A percentile compares a stretch with the other conserved stretches of the same genome.
Conservation (phyloP, 495 filamentous ascomycete species). For the Paragyromitra xinjiangensis region DNA sequence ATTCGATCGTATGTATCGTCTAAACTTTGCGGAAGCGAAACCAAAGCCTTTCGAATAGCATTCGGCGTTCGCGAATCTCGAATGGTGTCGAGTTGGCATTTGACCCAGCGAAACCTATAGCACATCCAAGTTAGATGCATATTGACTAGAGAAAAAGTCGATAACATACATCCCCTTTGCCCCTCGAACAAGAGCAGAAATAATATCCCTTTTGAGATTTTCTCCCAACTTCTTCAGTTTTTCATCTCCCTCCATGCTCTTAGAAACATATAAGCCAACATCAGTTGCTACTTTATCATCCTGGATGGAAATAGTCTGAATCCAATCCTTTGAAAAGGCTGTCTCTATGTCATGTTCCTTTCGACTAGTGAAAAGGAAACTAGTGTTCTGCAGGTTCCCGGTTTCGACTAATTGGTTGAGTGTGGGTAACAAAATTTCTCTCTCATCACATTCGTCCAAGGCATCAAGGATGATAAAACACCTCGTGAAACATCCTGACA, state of each 20-base stretch:
- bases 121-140: background rate
- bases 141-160: background rate
- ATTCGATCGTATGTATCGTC: constrained; percentile 59
- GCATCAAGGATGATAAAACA: constrained; percentile 31
- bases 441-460: constrained; percentile 37
- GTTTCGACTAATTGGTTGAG: background rate
- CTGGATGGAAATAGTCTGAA: constrained; percentile 4
- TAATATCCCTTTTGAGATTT: constrained; percentile 21
- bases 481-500: constrained; percentile 14
- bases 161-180: constrained; percentile 23
- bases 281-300: constrained; percentile 17
- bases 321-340: background rate
- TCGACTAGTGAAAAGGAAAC: constrained; percentile 20
- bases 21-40: constrained; percentile 56
- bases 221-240: background rate
- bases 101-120: constrained; percentile 61
- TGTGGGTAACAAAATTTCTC: constrained; percentile 6
- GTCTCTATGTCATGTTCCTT: constrained; percentile 31
- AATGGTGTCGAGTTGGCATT: constrained; percentile 59
- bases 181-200: background rate
- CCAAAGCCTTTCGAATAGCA: constrained; percentile 52
- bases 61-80: constrained; percentile 33
- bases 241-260: constrained; percentile 7
- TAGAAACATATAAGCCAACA: constrained; percentile 22
- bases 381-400: background rate